Conservation (phyloP, 208 protist species). For the Tritrichomonas musculus region DNA sequence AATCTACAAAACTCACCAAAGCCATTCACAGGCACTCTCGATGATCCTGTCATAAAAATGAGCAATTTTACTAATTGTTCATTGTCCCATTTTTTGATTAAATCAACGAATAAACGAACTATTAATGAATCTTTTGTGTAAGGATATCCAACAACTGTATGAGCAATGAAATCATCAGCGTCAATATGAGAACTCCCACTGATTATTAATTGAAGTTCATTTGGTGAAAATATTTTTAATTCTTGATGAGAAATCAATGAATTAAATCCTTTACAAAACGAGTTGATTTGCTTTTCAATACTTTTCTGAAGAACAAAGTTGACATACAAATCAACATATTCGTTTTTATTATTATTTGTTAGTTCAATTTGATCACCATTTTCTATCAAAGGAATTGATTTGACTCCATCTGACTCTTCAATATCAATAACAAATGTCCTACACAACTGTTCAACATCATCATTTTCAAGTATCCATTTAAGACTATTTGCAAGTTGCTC, state of each 20-base stretch:
- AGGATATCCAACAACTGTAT: constrained; percentile 75
- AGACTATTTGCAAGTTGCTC: constrained; percentile 80
- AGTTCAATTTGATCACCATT: constrained; percentile 75
- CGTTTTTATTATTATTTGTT: constrained; percentile 85
- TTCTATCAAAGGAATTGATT: constrained; percentile 73
- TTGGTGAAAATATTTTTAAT: constrained; percentile 81
- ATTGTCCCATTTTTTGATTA: constrained; percentile 64
- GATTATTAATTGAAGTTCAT: constrained; percentile 93
- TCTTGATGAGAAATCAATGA: constrained; percentile 77
- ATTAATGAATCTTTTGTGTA: no score
- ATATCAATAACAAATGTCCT: constrained; percentile 77
- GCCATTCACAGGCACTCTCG: constrained; percentile 88
- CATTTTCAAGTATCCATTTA: constrained; percentile 78
- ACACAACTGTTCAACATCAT: constrained; percentile 83
- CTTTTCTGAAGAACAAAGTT: constrained; percentile 75
- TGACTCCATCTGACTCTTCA: constrained; percentile 58
- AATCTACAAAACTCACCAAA: constrained; percentile 72
- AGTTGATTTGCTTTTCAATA: constrained; percentile 81
- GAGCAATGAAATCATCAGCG: constrained; percentile 74
- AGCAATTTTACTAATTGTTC: no score
- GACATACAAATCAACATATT: constrained; percentile 85
- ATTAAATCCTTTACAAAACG: constrained; percentile 86
- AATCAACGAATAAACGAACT: constrained; percentile 90
- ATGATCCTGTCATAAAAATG: constrained; percentile 95
- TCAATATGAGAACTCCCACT: constrained; percentile 89